Conservation (phyloP, 2,329 filamentous ascomycete genomes). For the Aspergillus pseudonomiae region DNA sequence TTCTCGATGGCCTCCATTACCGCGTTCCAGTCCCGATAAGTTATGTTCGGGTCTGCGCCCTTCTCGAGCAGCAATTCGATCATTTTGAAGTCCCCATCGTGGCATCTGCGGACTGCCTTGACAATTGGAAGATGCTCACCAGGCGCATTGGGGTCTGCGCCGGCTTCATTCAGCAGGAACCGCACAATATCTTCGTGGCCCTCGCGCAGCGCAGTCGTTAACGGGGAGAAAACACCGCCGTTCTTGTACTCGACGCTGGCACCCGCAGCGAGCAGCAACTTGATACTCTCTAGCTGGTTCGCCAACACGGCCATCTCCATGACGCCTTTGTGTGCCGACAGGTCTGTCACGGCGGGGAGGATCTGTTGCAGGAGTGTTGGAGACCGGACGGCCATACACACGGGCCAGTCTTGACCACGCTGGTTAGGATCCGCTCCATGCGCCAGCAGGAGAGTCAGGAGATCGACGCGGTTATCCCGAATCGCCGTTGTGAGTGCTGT, state of each 20-base stretch:
- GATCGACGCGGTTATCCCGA: conserved; percentile 59
- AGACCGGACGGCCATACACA: conserved; percentile 68
- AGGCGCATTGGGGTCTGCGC: conserved; percentile 67
- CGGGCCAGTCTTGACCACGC: conserved; percentile 70
- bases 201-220: conserved; percentile 70
- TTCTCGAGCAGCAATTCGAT: conserved; percentile 64
- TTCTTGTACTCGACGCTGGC: conserved; percentile 72
- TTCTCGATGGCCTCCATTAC: conserved; percentile 69
- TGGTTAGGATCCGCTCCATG: conserved; percentile 65
- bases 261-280: conserved; percentile 65
- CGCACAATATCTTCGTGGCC: conserved; percentile 62
- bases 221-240: conserved; percentile 70
- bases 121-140: conserved; percentile 73
- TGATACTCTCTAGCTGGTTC: conserved; percentile 68
- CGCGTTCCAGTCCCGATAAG: conserved; percentile 68
- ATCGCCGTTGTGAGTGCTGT: conserved; percentile 70
- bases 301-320: conserved; percentile 70
- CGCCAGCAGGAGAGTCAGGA: conserved; percentile 61
- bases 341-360: conserved; percentile 52
- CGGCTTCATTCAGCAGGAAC: conserved; percentile 64
- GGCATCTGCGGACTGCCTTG: conserved; percentile 66
- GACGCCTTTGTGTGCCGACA: conserved; percentile 57
- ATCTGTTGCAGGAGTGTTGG: conserved; percentile 63
- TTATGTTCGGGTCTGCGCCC: conserved; percentile 69
- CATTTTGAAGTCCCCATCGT: conserved; percentile 60